phyloP scores from a whole-genome alignment of 2,329 filamentous ascomycete genomes.

The Phyllosticta ampelicida region DNA sequence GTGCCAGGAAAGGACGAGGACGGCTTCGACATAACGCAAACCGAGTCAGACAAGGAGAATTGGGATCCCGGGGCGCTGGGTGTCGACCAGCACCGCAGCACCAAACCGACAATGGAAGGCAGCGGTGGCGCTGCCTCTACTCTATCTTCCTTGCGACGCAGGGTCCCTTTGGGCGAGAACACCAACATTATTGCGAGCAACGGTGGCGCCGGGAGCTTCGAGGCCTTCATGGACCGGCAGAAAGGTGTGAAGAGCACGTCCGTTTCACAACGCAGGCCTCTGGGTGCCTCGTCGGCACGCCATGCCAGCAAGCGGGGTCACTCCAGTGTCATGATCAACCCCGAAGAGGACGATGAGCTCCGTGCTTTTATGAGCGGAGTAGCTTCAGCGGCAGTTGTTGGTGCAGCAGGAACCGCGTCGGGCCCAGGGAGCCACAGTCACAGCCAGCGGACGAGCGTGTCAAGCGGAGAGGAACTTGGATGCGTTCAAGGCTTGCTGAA shows the following conservation, averaged over 20 bases:
- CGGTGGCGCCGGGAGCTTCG: conserved; percentile 26
- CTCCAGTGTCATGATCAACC: conserved; percentile 18
- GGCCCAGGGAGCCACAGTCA: conserved; percentile 43
- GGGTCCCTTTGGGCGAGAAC: conserved; percentile 36
- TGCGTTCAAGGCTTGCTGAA: conserved; percentile 83
- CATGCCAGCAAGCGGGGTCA: background rate
- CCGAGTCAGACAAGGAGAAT: conserved; percentile 94
- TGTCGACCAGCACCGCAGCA: background rate
- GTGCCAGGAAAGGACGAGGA: conserved; percentile 26
- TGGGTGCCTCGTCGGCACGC: background rate
- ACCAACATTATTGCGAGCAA: conserved; percentile 29
- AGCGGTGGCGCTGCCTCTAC: conserved; percentile 9
- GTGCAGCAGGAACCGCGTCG: conserved; percentile 44
- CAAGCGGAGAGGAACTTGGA: conserved; percentile 57
- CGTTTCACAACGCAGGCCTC: background rate
- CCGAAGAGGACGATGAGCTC: conserved; percentile 51
- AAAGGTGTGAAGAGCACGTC: conserved; percentile 2
- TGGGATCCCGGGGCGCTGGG: conserved; percentile 45
- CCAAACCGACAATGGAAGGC: background rate
- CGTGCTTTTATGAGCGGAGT: conserved; percentile 61
- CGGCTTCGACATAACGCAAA: conserved; percentile 41
- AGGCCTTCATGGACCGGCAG: conserved; percentile 22
- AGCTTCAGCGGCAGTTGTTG: conserved; percentile 22
- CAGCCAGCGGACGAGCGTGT: conserved; percentile 31
- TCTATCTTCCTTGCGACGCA: conserved; percentile 25